Evolutionary conservation across 805 yeast genomes (phyloP).

Genomic region (Saccharomycopsis lassenensis): DNA sequence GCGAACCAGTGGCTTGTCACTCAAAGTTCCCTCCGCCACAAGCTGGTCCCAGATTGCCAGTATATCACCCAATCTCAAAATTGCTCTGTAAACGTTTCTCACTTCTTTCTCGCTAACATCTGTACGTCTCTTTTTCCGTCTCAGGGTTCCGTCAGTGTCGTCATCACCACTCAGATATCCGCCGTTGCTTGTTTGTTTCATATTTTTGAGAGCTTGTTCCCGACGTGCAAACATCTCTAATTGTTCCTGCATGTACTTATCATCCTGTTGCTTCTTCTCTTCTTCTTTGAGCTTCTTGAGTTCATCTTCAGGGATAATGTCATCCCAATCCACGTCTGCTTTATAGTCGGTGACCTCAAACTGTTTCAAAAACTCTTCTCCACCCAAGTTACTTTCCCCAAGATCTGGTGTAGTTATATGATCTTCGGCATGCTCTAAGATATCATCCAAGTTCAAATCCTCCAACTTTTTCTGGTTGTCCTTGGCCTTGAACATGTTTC

Average conservation of each 20-base stretch:
- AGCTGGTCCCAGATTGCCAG: conserved; percentile 69
- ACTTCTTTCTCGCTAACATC: conserved; percentile 75
- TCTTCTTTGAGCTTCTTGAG: conserved; percentile 80
- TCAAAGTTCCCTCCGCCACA: conserved; percentile 79
- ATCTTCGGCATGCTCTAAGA: conserved; percentile 92
- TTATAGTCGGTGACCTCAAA: conserved; percentile 98
- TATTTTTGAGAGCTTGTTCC: conserved; percentile 57
- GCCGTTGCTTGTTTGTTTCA: conserved; percentile 33
- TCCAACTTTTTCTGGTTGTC: conserved; percentile 95
- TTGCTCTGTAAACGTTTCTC: conserved; percentile 73
- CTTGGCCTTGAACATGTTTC: conserved; percentile 91
- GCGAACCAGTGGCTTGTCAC: conserved; percentile 69
- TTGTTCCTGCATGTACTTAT: conserved; percentile 78
- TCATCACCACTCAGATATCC: conserved; percentile 33
- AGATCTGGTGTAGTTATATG: conserved; percentile 92
- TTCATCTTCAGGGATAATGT: conserved; percentile 93
- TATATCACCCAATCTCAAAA: conserved; percentile 74
- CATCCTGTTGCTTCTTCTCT: conserved; percentile 79
- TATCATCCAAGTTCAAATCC: conserved; percentile 91
- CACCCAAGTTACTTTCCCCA: conserved; percentile 96
- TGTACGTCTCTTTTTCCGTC: conserved; percentile 27
- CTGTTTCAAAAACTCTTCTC: conserved; percentile 93
- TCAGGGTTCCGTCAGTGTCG: conserved; percentile 30
- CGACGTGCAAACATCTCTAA: conserved; percentile 79
- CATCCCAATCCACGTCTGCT: conserved; percentile 99